A percentile compares a stretch with the other conserved stretches of the same genome.
These are phyloP conservation scores for Diplodia sapinea DNA, from an alignment of 2,329 filamentous ascomycete genomes.

Conservation along the genomic window DNA sequence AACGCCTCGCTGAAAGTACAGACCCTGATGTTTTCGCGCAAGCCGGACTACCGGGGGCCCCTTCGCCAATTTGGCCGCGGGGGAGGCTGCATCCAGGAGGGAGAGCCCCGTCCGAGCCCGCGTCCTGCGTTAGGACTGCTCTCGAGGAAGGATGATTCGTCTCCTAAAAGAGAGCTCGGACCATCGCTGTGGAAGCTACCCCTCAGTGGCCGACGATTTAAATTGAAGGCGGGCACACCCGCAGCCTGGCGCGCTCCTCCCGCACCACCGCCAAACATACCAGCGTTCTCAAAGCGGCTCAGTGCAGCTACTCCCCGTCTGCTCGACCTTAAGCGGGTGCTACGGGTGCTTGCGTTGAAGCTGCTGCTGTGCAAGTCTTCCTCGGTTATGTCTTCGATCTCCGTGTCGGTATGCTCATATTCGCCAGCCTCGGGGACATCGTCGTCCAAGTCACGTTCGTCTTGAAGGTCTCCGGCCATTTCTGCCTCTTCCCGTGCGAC, in stretches of 20 bases:
- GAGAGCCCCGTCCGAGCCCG: slow-evolving; percentile 12
- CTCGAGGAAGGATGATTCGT: slow-evolving; percentile 24
- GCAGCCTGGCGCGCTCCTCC: slow-evolving; percentile 19
- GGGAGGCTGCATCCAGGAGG: slow-evolving; percentile 30
- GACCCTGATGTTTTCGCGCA: background rate
- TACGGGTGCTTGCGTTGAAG: background rate
- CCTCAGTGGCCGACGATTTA: slow-evolving; percentile 18
- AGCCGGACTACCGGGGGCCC: slow-evolving; percentile 2
- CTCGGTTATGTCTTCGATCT: slow-evolving; percentile 48
- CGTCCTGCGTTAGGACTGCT: slow-evolving; percentile 23
- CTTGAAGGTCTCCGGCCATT: slow-evolving; percentile 54
- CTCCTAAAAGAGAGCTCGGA: slow-evolving; percentile 27
- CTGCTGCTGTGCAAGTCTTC: slow-evolving; percentile 30
- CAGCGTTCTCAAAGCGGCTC: background rate
- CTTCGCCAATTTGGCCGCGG: slow-evolving; percentile 21
- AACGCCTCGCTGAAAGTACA: slow-evolving; percentile 7
- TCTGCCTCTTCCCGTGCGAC: slow-evolving; percentile 55
- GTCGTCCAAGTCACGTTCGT: slow-evolving; percentile 56
- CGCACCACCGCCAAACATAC: slow-evolving; percentile 6
- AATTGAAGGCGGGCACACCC: slow-evolving; percentile 21
- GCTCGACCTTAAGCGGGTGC: slow-evolving; percentile 11
- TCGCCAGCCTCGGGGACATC: slow-evolving; percentile 58
- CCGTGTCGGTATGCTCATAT: slow-evolving; percentile 62
- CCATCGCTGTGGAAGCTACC: slow-evolving; percentile 29
- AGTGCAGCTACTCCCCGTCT: slow-evolving; percentile 2